Evolutionary conservation across 139 green algal genomes (phyloP).

Genomic region (Chlorella vulgaris): DNA sequence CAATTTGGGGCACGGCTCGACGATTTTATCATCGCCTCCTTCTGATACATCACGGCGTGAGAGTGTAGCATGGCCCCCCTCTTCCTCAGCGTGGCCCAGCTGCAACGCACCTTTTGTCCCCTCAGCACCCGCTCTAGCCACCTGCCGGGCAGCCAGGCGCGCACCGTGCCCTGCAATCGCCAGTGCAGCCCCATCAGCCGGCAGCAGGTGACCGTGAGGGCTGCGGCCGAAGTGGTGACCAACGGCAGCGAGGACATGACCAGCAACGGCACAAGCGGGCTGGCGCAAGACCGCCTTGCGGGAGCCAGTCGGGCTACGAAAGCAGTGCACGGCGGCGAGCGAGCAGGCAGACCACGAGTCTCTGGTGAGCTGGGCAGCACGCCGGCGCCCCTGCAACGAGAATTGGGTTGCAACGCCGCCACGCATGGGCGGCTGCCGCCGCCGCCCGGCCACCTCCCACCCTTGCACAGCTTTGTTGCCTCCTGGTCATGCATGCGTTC

Average conservation of each 20-base stretch:
- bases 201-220: slow-evolving; percentile 5
- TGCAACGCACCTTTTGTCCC: slow-evolving; percentile 31
- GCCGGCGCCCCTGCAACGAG: too few species aligned
- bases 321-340: slow-evolving; percentile 83
- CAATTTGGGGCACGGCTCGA: background rate
- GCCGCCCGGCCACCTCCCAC: too few species aligned
- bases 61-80: slow-evolving; percentile 21
- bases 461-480: too few species aligned
- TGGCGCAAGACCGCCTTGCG: slow-evolving; percentile 11
- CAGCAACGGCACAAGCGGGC: background rate
- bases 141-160: slow-evolving; percentile 23
- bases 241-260: background rate
- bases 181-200: slow-evolving; percentile 17
- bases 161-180: slow-evolving; percentile 35
- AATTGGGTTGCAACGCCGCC: too few species aligned
- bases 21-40: too few species aligned
- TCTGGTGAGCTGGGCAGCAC: slow-evolving; percentile 27
- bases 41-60: too few species aligned
- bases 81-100: background rate
- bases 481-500: too few species aligned
- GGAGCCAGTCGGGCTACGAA: slow-evolving; percentile 33
- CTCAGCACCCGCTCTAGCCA: slow-evolving; percentile 5
- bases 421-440: too few species aligned
- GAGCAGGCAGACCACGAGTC: slow-evolving; percentile 78
- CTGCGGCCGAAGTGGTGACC: slow-evolving; percentile 14